These are phyloP conservation scores for Uronychia setigera DNA, from an alignment of 73 alveolate species.

Conservation along the genomic window DNA sequence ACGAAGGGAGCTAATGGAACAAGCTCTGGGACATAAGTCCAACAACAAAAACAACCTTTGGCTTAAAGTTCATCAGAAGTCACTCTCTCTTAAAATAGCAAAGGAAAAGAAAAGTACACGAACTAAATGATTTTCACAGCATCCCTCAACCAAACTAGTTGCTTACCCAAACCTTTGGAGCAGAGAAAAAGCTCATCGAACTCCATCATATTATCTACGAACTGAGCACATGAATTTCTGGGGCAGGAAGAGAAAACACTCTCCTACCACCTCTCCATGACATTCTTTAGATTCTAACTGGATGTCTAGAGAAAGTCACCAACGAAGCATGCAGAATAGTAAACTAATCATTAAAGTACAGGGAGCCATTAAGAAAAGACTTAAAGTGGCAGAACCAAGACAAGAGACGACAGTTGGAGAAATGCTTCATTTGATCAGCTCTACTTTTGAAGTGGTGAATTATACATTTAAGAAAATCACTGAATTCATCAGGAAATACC, in stretches of 20 bases:
- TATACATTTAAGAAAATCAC: slow-evolving; percentile 34
- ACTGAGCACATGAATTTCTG: not conserved
- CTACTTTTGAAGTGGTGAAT: slow-evolving; percentile 49
- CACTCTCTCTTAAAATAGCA: not conserved
- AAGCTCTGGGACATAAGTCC: not conserved
- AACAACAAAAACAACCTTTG: not conserved
- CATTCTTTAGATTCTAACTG: slow-evolving; percentile 42
- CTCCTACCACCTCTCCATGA: slow-evolving; percentile 56
- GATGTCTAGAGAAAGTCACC: slow-evolving; percentile 57
- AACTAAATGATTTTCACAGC: no score
- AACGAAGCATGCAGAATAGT: slow-evolving; percentile 65
- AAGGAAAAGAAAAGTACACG: not conserved
- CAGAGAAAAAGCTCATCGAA: not conserved
- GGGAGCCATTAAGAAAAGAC: slow-evolving; percentile 50
- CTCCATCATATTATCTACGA: not conserved
- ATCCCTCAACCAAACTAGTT: not conserved
- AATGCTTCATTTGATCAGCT: slow-evolving; percentile 30
- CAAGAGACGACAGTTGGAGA: slow-evolving; percentile 36
- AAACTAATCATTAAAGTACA: no score
- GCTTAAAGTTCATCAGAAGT: no score
- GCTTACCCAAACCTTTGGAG: not conserved
- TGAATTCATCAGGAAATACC: slow-evolving; percentile 43
- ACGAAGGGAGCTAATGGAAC: not conserved
- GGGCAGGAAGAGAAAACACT: slow-evolving; percentile 61
- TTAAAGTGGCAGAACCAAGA: slow-evolving; percentile 58